Evolutionary conservation across 2,329 filamentous ascomycete genomes (phyloP), one percentile per base, ranked within the genome.

Genomic region (Cladosporium oxysporum): DNA sequence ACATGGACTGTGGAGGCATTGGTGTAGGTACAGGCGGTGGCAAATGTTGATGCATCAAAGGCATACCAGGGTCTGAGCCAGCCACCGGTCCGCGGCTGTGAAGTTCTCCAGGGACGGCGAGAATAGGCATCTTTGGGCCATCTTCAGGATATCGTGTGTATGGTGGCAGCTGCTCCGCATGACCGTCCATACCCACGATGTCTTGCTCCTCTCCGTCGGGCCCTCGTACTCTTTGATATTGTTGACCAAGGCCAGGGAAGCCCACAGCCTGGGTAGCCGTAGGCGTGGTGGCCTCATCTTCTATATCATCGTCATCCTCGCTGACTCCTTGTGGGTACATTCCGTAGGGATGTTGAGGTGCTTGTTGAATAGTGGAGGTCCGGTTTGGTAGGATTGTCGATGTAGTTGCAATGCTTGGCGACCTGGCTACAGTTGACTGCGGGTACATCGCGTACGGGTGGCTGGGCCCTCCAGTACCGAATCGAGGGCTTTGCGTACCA

Each of bases 81-180:
- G 70, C 71, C 26, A 76, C 75, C 14, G 75, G 75, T 33, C 72
- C 74, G 60, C 75, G 69, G 62, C 72, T 75, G 64, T 76, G 74
- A 5, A 76, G 66, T 21, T 59, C 64, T 29, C 72, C 67, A 71
- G 58, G 78, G 72, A 68, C 64, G 33, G 66, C 61, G 29, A 82
- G 70, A 14, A 81, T 76, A 11, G 79, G 80, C 85, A 92, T 82
- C 77, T 85, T 75, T 1, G 74, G 73, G 4, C 73, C 74, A 65
- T 92, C 90, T 62, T 96, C 91, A 2, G 93, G 92, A 77, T 96
- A 97, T 76, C 92, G 85, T 16, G 92, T 91, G 75, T 98, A 98
- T 0, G 94, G 94, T 14, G 94, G 94, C 21, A 97, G 81, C 76
- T 96, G 92, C 78, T 98, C 94, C 1, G 91, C 90, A 75, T 97